phyloP scores from a whole-genome alignment of 2,329 filamentous ascomycete species.

The Thielaviopsis musarum region DNA sequence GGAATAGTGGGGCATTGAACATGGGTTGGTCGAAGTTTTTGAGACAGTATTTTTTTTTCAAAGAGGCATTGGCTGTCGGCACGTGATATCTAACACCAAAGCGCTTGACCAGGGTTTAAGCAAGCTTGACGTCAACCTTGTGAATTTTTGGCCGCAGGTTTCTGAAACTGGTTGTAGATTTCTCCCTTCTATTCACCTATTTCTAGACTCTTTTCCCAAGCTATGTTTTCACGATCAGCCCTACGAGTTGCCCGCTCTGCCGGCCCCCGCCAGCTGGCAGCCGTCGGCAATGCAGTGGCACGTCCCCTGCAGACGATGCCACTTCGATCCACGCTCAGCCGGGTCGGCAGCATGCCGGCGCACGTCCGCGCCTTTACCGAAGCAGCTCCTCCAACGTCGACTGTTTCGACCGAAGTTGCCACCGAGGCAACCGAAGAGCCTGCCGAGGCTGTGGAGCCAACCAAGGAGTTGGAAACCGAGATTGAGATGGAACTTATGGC shows the following conservation, averaged over 20 bases:
- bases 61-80: not conserved
- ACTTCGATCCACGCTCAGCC: not conserved
- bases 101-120: not conserved
- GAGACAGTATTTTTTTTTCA: not conserved
- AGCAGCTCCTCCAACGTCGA: not conserved
- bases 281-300: not conserved
- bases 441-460: not conserved
- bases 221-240: not conserved
- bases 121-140: not conserved
- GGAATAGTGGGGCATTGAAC: not conserved
- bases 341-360: not conserved
- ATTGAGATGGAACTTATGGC: slow-evolving; percentile 6
- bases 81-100: not conserved
- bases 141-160: not conserved
- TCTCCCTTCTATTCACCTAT: not conserved
- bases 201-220: not conserved
- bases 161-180: not conserved
- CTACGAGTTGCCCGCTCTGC: not conserved
- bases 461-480: slow-evolving; percentile 12
- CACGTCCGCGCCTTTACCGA: not conserved
- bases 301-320: not conserved
- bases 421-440: not conserved
- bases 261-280: not conserved
- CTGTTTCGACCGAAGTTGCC: not conserved
- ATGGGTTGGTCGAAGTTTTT: not conserved